Evolutionary conservation across 2,329 filamentous ascomycete genomes (phyloP), one percentile per base, ranked within the genome.

Genomic region (Colletotrichum filicis): DNA sequence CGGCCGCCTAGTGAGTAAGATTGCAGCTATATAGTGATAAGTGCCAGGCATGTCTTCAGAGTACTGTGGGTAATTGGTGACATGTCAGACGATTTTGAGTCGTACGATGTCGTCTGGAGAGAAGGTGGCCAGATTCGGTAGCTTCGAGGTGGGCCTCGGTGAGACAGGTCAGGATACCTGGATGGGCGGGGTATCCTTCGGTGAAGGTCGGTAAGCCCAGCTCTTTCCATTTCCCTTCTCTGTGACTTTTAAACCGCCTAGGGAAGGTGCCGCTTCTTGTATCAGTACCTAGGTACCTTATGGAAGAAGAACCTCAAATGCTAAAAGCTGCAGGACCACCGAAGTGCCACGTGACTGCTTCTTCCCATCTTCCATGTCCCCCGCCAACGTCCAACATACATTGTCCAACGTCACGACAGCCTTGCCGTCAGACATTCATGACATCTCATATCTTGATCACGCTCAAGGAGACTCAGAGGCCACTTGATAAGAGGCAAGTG

Each of bases 51-150:
- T 24, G 53, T 5, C 19, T 4, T 19, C 12, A n/a, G 53, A 7
- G 3, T 24, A 9, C 4, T 7, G 56, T 49, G 63, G 53, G 57
- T 71, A 56, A 12, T 26, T 32, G 19, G 55, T 35, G 30, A 8
- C 42, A 53, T 14, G 61, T 74, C 73, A 63, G 69, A 52, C 61
- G 69, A 74, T 58, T 59, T 19, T 59, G 19, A 53, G 70, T 74
- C 73, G 73, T 74, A 74, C 62, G 69, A 74, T 69, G 49, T 22
- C 46, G 32, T 32, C 30, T n/a, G 53, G 53, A 49, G 46, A 35
- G 22, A 46, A 32, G 42, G 66, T 73, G 71, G 71, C 56, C 63
- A 59, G 71, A 71, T 70, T 60, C 55, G 37, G 28, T 11, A 19
- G 4, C 28, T 61, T 26, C 26, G 52, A 2, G 61, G 68, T 32